phyloP scores from a whole-genome alignment of 306 rosid species.

The Vigna angularis region DNA sequence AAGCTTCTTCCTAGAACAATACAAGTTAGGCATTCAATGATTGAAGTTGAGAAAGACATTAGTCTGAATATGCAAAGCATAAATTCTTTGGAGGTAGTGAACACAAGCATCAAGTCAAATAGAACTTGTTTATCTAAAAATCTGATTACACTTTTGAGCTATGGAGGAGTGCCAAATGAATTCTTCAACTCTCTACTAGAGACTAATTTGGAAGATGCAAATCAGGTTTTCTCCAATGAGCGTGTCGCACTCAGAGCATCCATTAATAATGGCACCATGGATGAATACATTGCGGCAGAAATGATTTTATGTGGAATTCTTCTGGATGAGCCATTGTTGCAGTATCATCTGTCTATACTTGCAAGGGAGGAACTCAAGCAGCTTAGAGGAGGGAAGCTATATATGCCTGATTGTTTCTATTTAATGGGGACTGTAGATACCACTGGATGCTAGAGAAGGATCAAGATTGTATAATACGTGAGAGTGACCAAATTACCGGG shows the following conservation, averaged over 20 bases:
- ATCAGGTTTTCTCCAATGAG: constrained; percentile 54
- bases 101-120: constrained; percentile 63
- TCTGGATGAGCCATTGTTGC: constrained; percentile 77
- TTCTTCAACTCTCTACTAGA: constrained; percentile 63
- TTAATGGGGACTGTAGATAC: constrained; percentile 91
- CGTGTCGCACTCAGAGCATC: constrained; percentile 70
- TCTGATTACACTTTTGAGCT: constrained; percentile 72
- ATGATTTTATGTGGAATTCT: constrained; percentile 80
- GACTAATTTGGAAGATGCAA: constrained; percentile 54
- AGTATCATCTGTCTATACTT: constrained; percentile 51
- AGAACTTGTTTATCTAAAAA: constrained; percentile 57
- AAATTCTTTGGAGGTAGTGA: constrained; percentile 74
- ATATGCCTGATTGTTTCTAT: constrained; percentile 61
- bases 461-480: constrained; percentile 78
- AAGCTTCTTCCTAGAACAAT: constrained; percentile 72
- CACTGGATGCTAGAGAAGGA: constrained; percentile 55
- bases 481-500: constrained; percentile 69
- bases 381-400: constrained; percentile 61
- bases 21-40: constrained; percentile 72
- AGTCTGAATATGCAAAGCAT: constrained; percentile 40
- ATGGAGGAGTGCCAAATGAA: constrained; percentile 83
- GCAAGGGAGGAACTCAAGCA: constrained; percentile 51
- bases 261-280: constrained; percentile 57
- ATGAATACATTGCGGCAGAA: constrained; percentile 55
- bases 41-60: constrained; percentile 61